Evolutionary conservation across 345 rosid species (phyloP).

Genomic region (Pelargonium nanum): DNA sequence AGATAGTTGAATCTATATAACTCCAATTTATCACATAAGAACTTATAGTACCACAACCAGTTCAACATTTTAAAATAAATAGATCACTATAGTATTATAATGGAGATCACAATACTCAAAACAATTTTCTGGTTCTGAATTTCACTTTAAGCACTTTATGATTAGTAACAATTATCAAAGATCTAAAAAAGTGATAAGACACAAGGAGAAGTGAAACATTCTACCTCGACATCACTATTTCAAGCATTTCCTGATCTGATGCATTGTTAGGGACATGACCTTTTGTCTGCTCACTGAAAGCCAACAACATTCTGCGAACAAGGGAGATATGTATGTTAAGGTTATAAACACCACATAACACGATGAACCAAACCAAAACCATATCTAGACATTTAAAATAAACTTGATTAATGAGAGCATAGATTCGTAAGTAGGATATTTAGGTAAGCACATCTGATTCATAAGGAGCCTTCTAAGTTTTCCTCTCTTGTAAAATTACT

Average conservation of each 20-base stretch:
- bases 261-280: slow-evolving; percentile 63
- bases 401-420: background rate
- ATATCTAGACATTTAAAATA: background rate
- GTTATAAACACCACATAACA: background rate
- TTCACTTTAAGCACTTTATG: background rate
- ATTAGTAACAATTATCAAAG: background rate
- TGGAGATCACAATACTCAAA: background rate
- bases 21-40: no score
- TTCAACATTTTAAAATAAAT: background rate
- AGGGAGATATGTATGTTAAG: slow-evolving; percentile 10
- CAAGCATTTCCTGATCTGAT: slow-evolving; percentile 87
- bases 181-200: background rate
- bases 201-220: slow-evolving; percentile 8
- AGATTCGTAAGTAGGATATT: background rate
- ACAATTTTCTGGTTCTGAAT: background rate
- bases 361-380: background rate
- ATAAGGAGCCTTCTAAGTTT: no score
- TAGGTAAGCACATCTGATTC: background rate
- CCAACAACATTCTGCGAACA: slow-evolving; percentile 69
- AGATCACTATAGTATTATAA: background rate
- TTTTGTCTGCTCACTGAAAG: slow-evolving; percentile 76
- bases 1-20: no score
- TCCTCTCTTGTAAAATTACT: background rate
- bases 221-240: slow-evolving; percentile 79
- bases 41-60: background rate